These are phyloP conservation scores for Eutypella sp. DNA, from an alignment of 2,329 filamentous ascomycete genomes.

Conservation along the genomic window DNA sequence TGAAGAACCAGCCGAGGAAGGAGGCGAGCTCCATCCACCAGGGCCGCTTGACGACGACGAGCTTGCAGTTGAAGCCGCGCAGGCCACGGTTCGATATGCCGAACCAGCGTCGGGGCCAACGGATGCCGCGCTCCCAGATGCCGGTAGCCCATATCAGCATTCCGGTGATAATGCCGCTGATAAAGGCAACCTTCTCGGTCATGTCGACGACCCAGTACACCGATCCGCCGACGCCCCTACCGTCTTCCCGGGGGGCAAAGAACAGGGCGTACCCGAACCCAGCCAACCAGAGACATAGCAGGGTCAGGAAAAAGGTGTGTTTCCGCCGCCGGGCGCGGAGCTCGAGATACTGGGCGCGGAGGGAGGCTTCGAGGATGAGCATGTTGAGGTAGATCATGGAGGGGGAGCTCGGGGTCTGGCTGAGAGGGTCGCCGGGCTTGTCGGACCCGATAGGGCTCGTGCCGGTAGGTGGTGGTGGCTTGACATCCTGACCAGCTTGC, in stretches of 20 bases:
- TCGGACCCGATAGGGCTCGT: constrained; percentile 39
- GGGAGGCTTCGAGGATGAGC: constrained; percentile 88
- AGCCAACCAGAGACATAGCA: constrained; percentile 74
- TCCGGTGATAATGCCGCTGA: constrained; percentile 82
- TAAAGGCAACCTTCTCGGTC: constrained; percentile 83
- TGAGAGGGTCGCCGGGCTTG: constrained; percentile 64
- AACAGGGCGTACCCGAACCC: constrained; percentile 89
- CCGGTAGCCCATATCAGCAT: constrained; percentile 90
- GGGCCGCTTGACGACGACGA: constrained; percentile 78
- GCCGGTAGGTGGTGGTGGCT: constrained; percentile 36
- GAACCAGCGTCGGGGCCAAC: constrained; percentile 92
- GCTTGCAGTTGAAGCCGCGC: constrained; percentile 90
- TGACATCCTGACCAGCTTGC: constrained; percentile 51
- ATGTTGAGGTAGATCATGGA: constrained; percentile 98
- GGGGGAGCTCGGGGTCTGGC: constrained; percentile 79
- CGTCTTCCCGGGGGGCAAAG: constrained; percentile 93
- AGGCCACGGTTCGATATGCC: constrained; percentile 84
- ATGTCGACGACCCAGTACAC: constrained; percentile 96
- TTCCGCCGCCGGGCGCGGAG: constrained; percentile 82
- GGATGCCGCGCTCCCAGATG: constrained; percentile 91
- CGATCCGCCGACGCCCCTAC: constrained; percentile 81
- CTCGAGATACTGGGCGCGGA: constrained; percentile 89
- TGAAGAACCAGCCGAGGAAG: constrained; percentile 71
- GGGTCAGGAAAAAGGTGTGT: constrained; percentile 84
- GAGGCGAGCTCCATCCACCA: constrained; percentile 77